Percentiles rank a stretch among this genome's conserved stretches.
Conservation (phyloP, 768 basidiomycete genomes). For the Suillus americanus region DNA sequence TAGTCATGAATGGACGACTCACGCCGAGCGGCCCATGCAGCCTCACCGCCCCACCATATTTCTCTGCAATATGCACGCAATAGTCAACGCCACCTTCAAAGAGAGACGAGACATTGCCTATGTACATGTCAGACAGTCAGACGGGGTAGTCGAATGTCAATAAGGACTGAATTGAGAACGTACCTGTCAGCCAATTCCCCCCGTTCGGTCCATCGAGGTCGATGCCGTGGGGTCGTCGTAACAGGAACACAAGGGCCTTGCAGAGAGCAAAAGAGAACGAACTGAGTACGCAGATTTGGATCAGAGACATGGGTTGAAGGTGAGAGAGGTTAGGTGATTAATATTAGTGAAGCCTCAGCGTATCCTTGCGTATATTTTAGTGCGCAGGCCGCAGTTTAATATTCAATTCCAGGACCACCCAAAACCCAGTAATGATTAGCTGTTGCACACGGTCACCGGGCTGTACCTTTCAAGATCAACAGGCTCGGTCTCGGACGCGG, state of each 20-base stretch:
- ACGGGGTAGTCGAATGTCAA: neutral
- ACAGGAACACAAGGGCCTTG: neutral
- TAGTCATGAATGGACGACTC: slow-evolving; percentile 16
- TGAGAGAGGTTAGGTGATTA: neutral
- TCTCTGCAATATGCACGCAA: slow-evolving; percentile 24
- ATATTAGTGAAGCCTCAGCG: neutral
- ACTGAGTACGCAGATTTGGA: neutral
- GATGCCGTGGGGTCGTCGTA: neutral
- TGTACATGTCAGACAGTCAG: neutral
- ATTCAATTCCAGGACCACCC: no score
- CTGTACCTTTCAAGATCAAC: no score
- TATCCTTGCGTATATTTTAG: neutral
- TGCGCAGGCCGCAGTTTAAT: neutral
- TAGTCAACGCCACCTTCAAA: slow-evolving; percentile 39
- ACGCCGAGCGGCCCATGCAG: slow-evolving; percentile 49
- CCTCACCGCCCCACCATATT: slow-evolving; percentile 45
- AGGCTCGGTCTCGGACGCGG: no score
- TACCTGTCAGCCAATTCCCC: neutral
- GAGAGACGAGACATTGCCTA: slow-evolving; percentile 36
- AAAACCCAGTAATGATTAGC: no score
- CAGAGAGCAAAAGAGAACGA: neutral
- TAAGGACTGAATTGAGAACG: neutral
- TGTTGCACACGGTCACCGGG: no score
- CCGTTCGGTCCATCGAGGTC: neutral
- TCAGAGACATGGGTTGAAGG: neutral